A percentile compares a stretch with the other conserved stretches of the same genome.
Evolutionary conservation across 495 filamentous ascomycete species (phyloP).

Genomic region (Penicillium crystallinum): DNA sequence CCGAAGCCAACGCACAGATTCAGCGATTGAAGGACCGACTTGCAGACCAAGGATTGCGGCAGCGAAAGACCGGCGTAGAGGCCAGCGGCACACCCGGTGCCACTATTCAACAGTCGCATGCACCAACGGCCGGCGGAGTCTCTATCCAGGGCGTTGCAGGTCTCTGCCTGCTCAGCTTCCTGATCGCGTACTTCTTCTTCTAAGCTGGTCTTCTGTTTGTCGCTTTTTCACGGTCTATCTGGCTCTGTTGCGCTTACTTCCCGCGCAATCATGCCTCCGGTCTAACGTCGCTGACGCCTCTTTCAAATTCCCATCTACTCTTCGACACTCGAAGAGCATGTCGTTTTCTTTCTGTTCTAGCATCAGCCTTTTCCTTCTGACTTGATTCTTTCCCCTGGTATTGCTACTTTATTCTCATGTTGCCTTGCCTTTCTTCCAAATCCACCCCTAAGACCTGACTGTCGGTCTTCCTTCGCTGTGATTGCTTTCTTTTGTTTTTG

Average conservation of each 20-base stretch:
- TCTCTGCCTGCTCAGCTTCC: constrained; percentile 82
- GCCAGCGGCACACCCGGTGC: constrained; percentile 35
- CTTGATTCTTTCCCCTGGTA: constrained; percentile 23
- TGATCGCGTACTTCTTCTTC: constrained; percentile 93
- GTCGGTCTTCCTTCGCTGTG: constrained; percentile 9
- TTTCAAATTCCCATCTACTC: constrained; percentile 15
- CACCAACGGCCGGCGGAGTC: constrained; percentile 61
- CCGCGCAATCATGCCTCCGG: constrained; percentile 13
- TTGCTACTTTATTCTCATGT: constrained; percentile 16
- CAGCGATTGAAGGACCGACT: constrained; percentile 62
- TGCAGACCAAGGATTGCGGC: constrained; percentile 65
- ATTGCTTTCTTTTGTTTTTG: constrained; percentile 16
- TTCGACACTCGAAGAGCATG: constrained; percentile 24
- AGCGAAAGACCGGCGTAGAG: constrained; percentile 51
- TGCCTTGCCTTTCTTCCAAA: constrained; percentile 1
- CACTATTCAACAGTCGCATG: constrained; percentile 46
- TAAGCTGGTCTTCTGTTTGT: constrained; percentile 40
- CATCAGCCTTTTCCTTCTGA: constrained; percentile 26
- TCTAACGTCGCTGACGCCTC: constrained; percentile 24
- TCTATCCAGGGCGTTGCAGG: constrained; percentile 76
- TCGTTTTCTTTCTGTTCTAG: constrained; percentile 18
- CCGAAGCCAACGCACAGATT: constrained; percentile 71
- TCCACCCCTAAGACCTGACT: not conserved
- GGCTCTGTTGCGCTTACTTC: constrained; percentile 2
- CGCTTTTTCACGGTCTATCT: constrained; percentile 10